A percentile compares a stretch with the other conserved stretches of the same genome.
Conservation (phyloP, 75 land plant species). For the Gnetum montanum region DNA sequence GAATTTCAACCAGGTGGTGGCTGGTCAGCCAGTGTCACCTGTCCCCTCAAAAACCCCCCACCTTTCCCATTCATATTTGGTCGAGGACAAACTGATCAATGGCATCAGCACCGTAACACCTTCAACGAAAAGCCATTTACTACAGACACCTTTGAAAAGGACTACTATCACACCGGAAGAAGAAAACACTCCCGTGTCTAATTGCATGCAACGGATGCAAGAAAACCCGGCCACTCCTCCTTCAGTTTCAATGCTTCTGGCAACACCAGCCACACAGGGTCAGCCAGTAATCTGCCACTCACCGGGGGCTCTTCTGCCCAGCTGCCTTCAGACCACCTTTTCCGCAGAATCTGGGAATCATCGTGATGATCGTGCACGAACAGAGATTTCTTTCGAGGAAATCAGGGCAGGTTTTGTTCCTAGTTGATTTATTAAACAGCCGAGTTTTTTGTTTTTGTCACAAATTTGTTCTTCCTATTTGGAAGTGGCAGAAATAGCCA, state of each 20-base stretch:
- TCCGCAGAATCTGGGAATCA: conserved; percentile 31
- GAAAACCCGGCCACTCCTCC: background rate
- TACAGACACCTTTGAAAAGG: conserved; percentile 25
- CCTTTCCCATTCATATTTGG: conserved; percentile 13
- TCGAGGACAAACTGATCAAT: background rate
- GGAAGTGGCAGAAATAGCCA: too few species aligned
- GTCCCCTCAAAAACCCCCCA: conserved; percentile 30
- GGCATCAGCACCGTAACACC: conserved; percentile 6
- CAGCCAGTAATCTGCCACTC: background rate
- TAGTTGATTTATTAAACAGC: too few species aligned
- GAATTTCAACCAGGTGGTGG: conserved; percentile 6
- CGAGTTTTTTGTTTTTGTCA: too few species aligned
- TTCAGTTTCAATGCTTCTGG: background rate
- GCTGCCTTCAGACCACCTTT: conserved; percentile 19
- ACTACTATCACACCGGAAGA: conserved; percentile 15
- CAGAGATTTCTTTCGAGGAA: conserved; percentile 65
- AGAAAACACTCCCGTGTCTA: conserved; percentile 37
- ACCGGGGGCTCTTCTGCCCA: background rate
- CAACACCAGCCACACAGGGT: background rate
- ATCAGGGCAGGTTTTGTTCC: conserved; percentile 42
- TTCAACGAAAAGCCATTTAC: conserved; percentile 4
- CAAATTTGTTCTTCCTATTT: too few species aligned
- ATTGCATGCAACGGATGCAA: conserved; percentile 13
- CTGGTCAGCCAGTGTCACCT: conserved; percentile 48
- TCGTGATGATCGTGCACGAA: conserved; percentile 11